A percentile compares a stretch with the other conserved stretches of the same genome.
These are phyloP conservation scores for Didymellaceae sp. DNA, from an alignment of 2,329 filamentous ascomycete genomes.

Conservation along the genomic window DNA sequence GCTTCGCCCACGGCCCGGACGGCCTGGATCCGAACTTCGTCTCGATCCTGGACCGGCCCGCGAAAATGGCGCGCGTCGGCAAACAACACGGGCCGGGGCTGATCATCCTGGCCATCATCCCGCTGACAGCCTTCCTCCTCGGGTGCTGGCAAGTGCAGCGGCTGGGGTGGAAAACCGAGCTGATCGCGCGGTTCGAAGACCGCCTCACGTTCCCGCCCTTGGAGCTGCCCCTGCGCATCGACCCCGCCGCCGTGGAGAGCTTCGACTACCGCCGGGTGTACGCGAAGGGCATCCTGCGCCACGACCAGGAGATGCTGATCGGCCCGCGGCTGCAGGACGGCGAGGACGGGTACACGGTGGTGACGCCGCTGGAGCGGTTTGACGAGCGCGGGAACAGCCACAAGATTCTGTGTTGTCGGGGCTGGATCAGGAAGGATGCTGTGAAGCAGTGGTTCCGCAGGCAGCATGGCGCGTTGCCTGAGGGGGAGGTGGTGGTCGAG, in stretches of 20 bases:
- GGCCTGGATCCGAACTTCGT: constrained; percentile 78
- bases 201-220: constrained; percentile 84
- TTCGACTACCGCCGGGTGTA: constrained; percentile 91
- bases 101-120: constrained; percentile 84
- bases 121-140: constrained; percentile 85
- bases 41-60: constrained; percentile 86
- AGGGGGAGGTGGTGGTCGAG: constrained; percentile 77
- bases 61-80: constrained; percentile 77
- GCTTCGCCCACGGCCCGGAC: constrained; percentile 47
- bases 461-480: constrained; percentile 66
- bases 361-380: constrained; percentile 85
- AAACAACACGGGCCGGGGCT: constrained; percentile 80
- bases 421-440: constrained; percentile 86
- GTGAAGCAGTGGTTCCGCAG: constrained; percentile 66
- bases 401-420: constrained; percentile 85
- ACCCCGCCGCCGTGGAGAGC: constrained; percentile 79
- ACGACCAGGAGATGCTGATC: constrained; percentile 96
- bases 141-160: constrained; percentile 96
- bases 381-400: constrained; percentile 52
- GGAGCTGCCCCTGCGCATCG: constrained; percentile 81
- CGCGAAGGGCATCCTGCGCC: constrained; percentile 74
- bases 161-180: constrained; percentile 89
- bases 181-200: constrained; percentile 92
- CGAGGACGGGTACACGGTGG: constrained; percentile 86
- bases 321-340: constrained; percentile 90